phyloP scores from a whole-genome alignment of 768 basidiomycete species.

The Tulasnella sp. region DNA sequence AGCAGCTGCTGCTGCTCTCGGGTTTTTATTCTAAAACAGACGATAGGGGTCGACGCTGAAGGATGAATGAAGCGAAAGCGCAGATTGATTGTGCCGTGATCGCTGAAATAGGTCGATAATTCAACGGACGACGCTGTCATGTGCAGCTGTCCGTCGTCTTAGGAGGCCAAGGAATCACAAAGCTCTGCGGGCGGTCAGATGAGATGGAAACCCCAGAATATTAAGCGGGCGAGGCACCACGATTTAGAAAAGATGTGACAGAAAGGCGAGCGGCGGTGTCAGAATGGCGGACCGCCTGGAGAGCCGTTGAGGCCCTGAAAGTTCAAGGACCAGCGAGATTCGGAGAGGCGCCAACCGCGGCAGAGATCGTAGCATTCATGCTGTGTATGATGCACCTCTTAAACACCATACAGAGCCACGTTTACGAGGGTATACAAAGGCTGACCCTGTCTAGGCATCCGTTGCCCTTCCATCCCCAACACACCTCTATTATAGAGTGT shows the following conservation, averaged over 20 bases:
- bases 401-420: not conserved
- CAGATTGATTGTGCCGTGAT: not conserved
- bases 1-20: no score
- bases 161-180: not conserved
- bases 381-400: not conserved
- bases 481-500: not conserved
- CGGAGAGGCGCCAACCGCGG: not conserved
- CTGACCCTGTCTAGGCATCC: not conserved
- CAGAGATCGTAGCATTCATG: not conserved
- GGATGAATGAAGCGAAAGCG: not conserved
- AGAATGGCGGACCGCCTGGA: not conserved
- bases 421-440: constrained; percentile 4
- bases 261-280: not conserved
- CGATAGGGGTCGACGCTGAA: not conserved
- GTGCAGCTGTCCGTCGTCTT: not conserved
- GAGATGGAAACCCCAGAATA: not conserved
- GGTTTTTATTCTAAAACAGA: no score
- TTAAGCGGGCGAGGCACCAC: not conserved
- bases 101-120: not conserved
- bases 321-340: not conserved
- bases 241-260: not conserved
- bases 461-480: not conserved
- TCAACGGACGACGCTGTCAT: not conserved
- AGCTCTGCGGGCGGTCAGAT: not conserved
- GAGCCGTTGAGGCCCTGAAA: not conserved